Evolutionary conservation across 352 stramenopile species (phyloP).

Genomic region (Globisporangium carolinianum): DNA sequence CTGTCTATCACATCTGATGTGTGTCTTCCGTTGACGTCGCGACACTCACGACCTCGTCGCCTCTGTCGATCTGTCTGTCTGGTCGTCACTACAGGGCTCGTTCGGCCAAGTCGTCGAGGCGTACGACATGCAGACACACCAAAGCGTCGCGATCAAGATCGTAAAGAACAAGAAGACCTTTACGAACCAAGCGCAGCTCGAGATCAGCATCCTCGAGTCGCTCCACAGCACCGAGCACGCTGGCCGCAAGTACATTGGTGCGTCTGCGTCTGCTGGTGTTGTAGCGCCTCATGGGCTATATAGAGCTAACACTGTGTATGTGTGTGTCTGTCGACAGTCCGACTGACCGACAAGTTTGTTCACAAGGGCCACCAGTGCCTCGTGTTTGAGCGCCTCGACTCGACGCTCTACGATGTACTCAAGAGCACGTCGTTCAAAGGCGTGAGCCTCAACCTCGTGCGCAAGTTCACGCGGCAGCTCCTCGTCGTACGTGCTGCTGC

Average conservation of each 20-base stretch:
- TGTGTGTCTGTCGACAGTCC: constrained; percentile 74
- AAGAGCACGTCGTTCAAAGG: constrained; percentile 91
- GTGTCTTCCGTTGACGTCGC: constrained; percentile 13
- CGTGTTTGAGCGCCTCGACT: constrained; percentile 95
- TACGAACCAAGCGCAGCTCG: constrained; percentile 93
- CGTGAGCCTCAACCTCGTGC: constrained; percentile 91
- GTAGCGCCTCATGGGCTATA: neutral
- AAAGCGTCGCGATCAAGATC: constrained; percentile 98
- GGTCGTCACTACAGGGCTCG: constrained; percentile 38
- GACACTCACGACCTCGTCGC: neutral
- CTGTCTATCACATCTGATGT: neutral
- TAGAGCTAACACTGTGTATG: constrained; percentile 23
- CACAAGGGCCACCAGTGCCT: constrained; percentile 96
- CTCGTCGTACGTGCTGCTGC: constrained; percentile 39
- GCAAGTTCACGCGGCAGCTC: constrained; percentile 96
- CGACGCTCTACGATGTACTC: constrained; percentile 97
- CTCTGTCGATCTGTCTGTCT: no score
- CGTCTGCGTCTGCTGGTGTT: neutral
- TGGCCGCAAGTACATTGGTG: constrained; percentile 92
- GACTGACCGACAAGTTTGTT: constrained; percentile 93
- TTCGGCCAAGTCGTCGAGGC: constrained; percentile 83
- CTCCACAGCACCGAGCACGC: constrained; percentile 78
- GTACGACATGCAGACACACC: constrained; percentile 61
- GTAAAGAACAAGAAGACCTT: constrained; percentile 99
- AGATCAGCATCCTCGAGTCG: constrained; percentile 94